These are phyloP conservation scores for Aspergillus chevalieri DNA, from an alignment of 2,329 filamentous ascomycete genomes.

Conservation along the genomic window DNA sequence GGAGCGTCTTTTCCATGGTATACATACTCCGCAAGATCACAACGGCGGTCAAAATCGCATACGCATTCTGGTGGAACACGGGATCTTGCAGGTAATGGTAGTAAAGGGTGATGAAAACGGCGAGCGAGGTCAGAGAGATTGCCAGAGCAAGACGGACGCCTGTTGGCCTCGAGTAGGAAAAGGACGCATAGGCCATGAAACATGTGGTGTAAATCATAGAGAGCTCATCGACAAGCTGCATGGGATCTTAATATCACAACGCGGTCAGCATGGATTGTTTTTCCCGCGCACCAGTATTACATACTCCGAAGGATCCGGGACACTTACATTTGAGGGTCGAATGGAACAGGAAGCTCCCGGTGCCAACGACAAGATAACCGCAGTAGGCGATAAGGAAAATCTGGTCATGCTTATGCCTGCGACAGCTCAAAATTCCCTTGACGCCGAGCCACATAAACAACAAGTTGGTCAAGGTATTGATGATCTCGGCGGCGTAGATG, in stretches of 20 bases:
- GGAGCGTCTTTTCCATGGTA: slow-evolving; percentile 64
- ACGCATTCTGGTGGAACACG: slow-evolving; percentile 74
- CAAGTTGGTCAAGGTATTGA: slow-evolving; percentile 76
- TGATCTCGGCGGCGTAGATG: slow-evolving; percentile 67
- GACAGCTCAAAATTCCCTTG: slow-evolving; percentile 68
- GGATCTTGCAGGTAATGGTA: slow-evolving; percentile 81
- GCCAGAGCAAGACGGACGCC: slow-evolving; percentile 51
- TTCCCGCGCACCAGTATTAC: not conserved
- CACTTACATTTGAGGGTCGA: slow-evolving; percentile 56
- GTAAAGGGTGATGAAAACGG: slow-evolving; percentile 67
- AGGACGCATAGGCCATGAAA: slow-evolving; percentile 66
- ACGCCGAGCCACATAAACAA: slow-evolving; percentile 73
- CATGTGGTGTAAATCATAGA: slow-evolving; percentile 69
- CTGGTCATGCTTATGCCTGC: slow-evolving; percentile 63
- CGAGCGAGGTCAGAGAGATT: slow-evolving; percentile 49
- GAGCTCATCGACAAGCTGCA: slow-evolving; percentile 65
- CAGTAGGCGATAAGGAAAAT: slow-evolving; percentile 67
- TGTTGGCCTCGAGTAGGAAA: slow-evolving; percentile 59
- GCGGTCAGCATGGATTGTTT: slow-evolving; percentile 12
- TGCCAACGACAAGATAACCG: slow-evolving; percentile 57
- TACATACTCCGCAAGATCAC: slow-evolving; percentile 69
- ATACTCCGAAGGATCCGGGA: not conserved
- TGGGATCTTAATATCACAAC: slow-evolving; percentile 48
- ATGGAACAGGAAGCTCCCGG: slow-evolving; percentile 59
- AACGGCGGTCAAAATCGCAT: slow-evolving; percentile 63